These are phyloP conservation scores for Macrolepiota albuminosa DNA, from an alignment of 768 basidiomycete species.

Conservation along the genomic window DNA sequence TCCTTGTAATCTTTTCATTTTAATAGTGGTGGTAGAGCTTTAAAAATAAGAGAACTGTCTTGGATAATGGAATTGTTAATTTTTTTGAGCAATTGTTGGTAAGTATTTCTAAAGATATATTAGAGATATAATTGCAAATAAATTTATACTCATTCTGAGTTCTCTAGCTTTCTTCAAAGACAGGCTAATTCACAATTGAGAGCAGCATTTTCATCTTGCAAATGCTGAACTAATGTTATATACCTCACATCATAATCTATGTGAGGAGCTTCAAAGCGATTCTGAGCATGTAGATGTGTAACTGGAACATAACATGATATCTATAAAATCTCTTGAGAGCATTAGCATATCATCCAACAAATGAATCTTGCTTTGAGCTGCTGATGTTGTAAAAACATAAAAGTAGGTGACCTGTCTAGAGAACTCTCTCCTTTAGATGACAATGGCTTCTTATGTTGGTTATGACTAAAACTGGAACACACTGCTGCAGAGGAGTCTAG, in stretches of 20 bases:
- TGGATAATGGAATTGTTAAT: background rate
- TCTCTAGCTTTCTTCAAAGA: background rate
- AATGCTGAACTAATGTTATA: background rate
- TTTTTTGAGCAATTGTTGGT: background rate
- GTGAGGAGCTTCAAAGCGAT: background rate
- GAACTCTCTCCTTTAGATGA: background rate
- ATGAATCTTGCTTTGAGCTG: background rate
- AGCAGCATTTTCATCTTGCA: background rate
- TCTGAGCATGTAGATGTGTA: background rate
- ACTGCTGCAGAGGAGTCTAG: background rate
- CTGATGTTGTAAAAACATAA: background rate
- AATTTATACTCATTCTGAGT: background rate
- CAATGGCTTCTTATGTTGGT: no score
- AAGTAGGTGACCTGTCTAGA: background rate
- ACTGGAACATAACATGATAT: background rate
- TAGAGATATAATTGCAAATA: background rate
- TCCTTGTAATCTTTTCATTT: background rate
- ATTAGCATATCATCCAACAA: background rate
- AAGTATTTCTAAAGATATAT: background rate
- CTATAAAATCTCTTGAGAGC: background rate
- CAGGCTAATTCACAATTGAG: background rate
- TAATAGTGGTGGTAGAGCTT: background rate
- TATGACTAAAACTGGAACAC: no score
- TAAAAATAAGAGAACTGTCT: background rate
- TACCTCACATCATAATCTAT: background rate